Conservation (phyloP, 2,329 filamentous ascomycete genomes). For the Aspergillus aculeatus region DNA sequence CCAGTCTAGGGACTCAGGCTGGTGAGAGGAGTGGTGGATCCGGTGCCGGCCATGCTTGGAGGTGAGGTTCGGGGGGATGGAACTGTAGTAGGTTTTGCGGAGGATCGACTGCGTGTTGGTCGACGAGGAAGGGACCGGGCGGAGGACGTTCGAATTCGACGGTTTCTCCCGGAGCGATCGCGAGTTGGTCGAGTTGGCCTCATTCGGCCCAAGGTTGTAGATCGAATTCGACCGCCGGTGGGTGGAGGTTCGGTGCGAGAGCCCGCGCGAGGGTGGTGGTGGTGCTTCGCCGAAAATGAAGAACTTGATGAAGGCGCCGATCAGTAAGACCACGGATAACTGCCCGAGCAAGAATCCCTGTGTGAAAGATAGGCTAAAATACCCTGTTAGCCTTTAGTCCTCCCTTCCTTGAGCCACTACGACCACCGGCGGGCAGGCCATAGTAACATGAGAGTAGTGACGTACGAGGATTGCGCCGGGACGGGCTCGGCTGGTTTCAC, state of each 20-base stretch:
- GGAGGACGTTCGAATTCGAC: conserved; percentile 66
- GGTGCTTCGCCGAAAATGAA: conserved; percentile 98
- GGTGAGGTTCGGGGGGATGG: conserved; percentile 41
- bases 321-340: conserved; percentile 82
- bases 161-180: conserved; percentile 48
- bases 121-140: conserved; percentile 71
- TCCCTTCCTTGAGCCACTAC: not conserved
- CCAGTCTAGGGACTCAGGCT: conserved; percentile 96
- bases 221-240: conserved; percentile 73
- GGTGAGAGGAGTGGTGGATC: conserved; percentile 68
- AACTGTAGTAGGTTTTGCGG: conserved; percentile 94
- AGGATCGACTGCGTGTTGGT: conserved; percentile 80
- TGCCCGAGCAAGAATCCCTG: conserved; percentile 92
- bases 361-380: conserved; percentile 75
- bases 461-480: conserved; percentile 45
- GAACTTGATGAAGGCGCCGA: conserved; percentile 97
- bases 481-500: conserved; percentile 28
- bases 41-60: conserved; percentile 44
- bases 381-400: conserved; percentile 6
- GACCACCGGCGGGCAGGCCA: not conserved
- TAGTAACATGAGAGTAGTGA: not conserved
- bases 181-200: conserved; percentile 45
- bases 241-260: conserved; percentile 71
- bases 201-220: conserved; percentile 39
- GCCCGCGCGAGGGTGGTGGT: conserved; percentile 75